Evolutionary conservation across 2,329 filamentous ascomycete genomes (phyloP).

Genomic region (Monosporascus sp.): DNA sequence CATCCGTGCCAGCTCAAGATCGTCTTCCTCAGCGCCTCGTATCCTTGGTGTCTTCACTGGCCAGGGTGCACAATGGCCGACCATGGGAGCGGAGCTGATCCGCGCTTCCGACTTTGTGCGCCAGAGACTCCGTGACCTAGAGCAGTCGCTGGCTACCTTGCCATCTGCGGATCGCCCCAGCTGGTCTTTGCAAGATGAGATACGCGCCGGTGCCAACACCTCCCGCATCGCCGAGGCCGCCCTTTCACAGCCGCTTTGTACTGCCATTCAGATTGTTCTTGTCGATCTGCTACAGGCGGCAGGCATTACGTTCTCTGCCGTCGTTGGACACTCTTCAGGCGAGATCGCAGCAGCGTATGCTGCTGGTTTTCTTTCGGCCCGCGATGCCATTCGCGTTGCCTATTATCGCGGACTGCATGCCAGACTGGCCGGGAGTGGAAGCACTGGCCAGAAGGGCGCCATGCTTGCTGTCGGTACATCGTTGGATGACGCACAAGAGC

Average conservation of each 20-base stretch:
- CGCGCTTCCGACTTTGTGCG: conserved; percentile 9
- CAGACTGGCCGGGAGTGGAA: conserved; percentile 6
- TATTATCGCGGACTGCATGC: conserved; percentile 29
- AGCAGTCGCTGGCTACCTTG: conserved; percentile 7
- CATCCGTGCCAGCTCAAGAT: no score
- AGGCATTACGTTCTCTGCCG: conserved; percentile 16
- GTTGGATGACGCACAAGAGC: conserved; percentile 11
- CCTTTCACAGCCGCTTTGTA: conserved; percentile 27
- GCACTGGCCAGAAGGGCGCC: conserved; percentile 18
- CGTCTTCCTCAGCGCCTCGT: no score
- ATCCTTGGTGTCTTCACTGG: conserved; percentile 26
- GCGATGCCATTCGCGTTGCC: conserved; percentile 22
- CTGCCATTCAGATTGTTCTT: conserved; percentile 34
- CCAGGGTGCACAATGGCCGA: conserved; percentile 28
- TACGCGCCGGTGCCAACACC: conserved; percentile 2
- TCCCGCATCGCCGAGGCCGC: conserved; percentile 10
- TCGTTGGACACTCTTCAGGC: conserved; percentile 25
- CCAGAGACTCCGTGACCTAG: conserved; percentile 7
- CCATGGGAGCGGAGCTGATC: conserved; percentile 12
- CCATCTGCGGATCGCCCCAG: conserved; percentile 6
- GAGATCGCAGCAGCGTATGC: conserved; percentile 22
- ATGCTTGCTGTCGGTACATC: conserved; percentile 39
- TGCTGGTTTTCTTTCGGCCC: conserved; percentile 11
- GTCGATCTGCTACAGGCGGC: conserved; percentile 26
- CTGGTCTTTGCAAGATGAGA: conserved; percentile 13